Base-by-base conservation (phyloP, 441 rosid genomes). In the Gossypium aridum region DNA sequence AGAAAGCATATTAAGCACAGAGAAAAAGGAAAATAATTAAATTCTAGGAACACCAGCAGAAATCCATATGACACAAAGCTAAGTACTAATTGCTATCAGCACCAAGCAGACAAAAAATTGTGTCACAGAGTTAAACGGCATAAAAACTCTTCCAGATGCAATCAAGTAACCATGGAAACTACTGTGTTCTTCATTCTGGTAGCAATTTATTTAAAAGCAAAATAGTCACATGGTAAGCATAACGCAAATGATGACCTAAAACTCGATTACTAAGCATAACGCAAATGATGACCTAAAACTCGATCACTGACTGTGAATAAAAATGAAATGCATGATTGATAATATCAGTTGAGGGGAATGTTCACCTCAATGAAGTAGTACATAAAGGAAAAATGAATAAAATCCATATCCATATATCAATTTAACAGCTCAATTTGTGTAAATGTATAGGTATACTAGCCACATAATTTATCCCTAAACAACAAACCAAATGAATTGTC, bases 1-100 rank as follows among this genome's bases (percentile, higher is more conserved):
- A 75, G 37, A 74, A 73, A 70, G 23, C 75, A 64, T 28, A 74
- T 71, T 68, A 68, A 70, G 37, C 71, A 55, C 20, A 51, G 9
- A 53, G n/a, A 43, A 60, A 60, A 25, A 60, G 7, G 45, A 43
- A 9, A 45, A 37, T 9, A 8, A 39, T 13, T 73, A 53, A 17
- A 54, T 53, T 12, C 61, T 28, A 53, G 20, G 19, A 37, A 43
- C 59, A 26, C 20, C 16, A 54, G 49, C 17, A 70, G 26, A 70
- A 51, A 16, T 70, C 14, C 49, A 53, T 69, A 43, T 4, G 17
- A 54, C 62, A 70, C 17, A 22, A 54, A 57, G 28, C 31, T 53
- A 16, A 69, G 14, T 49, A 49, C 26, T 25, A 34, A 6, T 51
- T 69, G 73, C 73, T 51, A 53, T 26, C 25, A 65, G 17, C 70